Conservation (phyloP, 2,329 filamentous ascomycete species). For the Colletotrichum tamarilloi region DNA sequence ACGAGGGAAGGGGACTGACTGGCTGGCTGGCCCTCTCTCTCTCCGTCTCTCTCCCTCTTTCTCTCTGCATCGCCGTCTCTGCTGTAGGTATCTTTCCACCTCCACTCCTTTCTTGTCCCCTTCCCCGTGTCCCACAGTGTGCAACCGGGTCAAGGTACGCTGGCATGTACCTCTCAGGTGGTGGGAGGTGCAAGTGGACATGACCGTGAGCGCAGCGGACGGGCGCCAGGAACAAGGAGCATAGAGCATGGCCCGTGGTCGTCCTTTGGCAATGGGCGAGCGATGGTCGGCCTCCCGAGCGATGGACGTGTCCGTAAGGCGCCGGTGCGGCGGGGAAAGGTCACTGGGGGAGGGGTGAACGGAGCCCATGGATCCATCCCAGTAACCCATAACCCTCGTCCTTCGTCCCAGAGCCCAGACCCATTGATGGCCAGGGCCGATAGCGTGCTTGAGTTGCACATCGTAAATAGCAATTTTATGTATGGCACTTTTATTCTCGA, state of each 20-base stretch:
- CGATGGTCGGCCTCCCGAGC: conserved; percentile 35
- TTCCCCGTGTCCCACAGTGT: conserved; percentile 25
- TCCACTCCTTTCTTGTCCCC: neutral
- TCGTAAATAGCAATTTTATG: conserved; percentile 33
- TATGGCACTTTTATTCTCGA: conserved; percentile 3
- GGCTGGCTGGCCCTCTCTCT: too few species aligned
- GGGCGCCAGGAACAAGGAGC: conserved; percentile 33
- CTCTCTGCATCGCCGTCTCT: neutral
- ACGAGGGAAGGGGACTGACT: neutral
- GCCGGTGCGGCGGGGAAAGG: conserved; percentile 33
- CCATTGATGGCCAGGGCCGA: conserved; percentile 15
- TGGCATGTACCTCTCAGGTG: neutral
- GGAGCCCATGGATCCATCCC: conserved; percentile 1
- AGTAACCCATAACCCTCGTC: neutral
- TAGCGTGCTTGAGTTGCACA: conserved; percentile 25
- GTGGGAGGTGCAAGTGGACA: conserved; percentile 17
- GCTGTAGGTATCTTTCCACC: neutral
- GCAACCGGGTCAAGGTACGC: neutral
- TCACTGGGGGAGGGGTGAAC: conserved; percentile 32
- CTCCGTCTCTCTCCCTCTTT: neutral
- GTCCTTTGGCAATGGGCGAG: conserved; percentile 21
- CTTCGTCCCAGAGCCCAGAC: conserved; percentile 6
- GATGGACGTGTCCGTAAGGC: conserved; percentile 30
- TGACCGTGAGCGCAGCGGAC: conserved; percentile 14
- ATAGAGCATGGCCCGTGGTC: conserved; percentile 33